Evolutionary conservation across 768 basidiomycete species (phyloP).

Genomic region (Saitozyma sp.): DNA sequence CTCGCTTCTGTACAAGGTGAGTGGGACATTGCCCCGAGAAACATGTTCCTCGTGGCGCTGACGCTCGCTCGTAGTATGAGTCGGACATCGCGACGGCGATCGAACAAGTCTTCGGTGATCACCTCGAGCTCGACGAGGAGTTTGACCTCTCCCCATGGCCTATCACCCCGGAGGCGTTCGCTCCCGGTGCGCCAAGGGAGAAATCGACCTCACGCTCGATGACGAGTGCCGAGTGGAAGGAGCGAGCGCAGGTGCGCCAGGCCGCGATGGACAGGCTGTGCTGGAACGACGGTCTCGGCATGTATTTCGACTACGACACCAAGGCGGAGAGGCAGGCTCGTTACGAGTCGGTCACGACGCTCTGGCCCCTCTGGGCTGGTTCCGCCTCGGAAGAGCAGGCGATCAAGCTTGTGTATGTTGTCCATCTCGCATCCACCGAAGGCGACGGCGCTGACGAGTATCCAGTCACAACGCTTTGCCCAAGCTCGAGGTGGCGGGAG

Average conservation of each 20-base stretch:
- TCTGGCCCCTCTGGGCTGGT: constrained; percentile 97
- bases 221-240: constrained; percentile 87
- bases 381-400: constrained; percentile 95
- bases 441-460: constrained; percentile 7
- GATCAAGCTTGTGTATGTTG: constrained; percentile 82
- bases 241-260: constrained; percentile 78
- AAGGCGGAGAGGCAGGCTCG: constrained; percentile 84
- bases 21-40: constrained; percentile 9
- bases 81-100: constrained; percentile 98
- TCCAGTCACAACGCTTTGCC: constrained; percentile 75
- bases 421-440: too few species aligned
- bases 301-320: constrained; percentile 97
- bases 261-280: constrained; percentile 86
- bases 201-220: constrained; percentile 56
- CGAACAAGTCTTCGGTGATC: constrained; percentile 88
- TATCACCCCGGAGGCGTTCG: constrained; percentile 56
- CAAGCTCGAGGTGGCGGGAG: constrained; percentile 95
- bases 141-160: constrained; percentile 92
- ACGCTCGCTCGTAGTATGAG: constrained; percentile 63
- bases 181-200: constrained; percentile 23
- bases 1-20: constrained; percentile 80
- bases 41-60: neutral
- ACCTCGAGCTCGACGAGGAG: constrained; percentile 87
- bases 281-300: constrained; percentile 92
- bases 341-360: constrained; percentile 94